Conservation (phyloP, 1,139 yeast genomes). For the Kodamaea sp. region DNA sequence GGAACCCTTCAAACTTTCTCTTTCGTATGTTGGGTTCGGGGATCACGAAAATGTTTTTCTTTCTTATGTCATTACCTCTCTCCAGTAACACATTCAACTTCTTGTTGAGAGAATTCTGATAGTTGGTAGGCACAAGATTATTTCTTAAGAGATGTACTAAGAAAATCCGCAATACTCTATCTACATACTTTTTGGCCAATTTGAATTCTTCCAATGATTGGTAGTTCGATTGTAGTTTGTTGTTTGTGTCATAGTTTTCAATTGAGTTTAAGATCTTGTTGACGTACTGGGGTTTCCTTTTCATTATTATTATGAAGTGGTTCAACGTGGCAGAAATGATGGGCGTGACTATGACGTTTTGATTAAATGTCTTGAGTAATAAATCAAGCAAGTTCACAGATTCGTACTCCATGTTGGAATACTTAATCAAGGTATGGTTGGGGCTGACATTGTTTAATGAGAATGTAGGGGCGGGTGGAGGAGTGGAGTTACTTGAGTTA, state of each 20-base stretch:
- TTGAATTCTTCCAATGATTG: conserved; percentile 47
- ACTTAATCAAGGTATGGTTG: conserved; percentile 67
- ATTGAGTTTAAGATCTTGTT: conserved; percentile 39
- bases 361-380: conserved; percentile 55
- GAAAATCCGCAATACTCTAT: conserved; percentile 40
- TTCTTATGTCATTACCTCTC: conserved; percentile 45
- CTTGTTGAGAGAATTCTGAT: conserved; percentile 29
- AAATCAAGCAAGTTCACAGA: conserved; percentile 69
- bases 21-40: conserved; percentile 37
- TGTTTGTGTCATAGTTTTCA: conserved; percentile 38
- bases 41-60: conserved; percentile 36
- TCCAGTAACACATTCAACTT: conserved; percentile 32
- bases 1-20: conserved; percentile 40
- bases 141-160: conserved; percentile 37
- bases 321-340: conserved; percentile 57
- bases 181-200: conserved; percentile 43
- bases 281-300: conserved; percentile 57
- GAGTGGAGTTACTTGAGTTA: conserved; percentile 9
- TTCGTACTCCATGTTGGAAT: conserved; percentile 62
- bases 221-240: conserved; percentile 47
- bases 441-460: conserved; percentile 62
- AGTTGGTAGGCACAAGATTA: conserved; percentile 35
- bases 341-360: conserved; percentile 57
- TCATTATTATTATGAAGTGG: conserved; percentile 53
- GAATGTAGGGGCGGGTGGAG: conserved; percentile 30